Evolutionary conservation across 495 filamentous ascomycete species (phyloP).

Genomic region (Haplographium delicatum): DNA sequence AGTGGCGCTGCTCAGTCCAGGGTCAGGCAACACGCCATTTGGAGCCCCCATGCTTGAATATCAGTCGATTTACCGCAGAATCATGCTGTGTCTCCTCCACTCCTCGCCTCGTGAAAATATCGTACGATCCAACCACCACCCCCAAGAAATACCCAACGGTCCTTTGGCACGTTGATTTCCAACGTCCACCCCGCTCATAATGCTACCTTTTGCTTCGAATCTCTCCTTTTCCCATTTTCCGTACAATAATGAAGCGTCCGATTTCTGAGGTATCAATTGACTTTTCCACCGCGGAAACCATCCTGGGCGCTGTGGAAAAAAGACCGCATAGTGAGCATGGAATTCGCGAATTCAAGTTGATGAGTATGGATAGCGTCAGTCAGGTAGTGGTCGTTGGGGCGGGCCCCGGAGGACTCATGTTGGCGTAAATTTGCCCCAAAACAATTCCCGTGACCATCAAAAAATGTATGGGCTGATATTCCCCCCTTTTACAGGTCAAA

Average conservation of each 20-base stretch:
- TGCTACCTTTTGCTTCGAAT: too few species aligned
- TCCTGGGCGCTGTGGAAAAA: neutral
- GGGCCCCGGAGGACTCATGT: conserved; percentile 65
- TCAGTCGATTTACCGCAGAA: neutral
- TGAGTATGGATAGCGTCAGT: neutral
- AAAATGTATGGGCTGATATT: too few species aligned
- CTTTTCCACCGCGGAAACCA: neutral
- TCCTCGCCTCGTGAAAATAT: conserved; percentile 1
- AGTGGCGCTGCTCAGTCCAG: too few species aligned
- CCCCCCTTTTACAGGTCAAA: too few species aligned
- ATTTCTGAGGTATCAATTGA: neutral
- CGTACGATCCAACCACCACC: neutral
- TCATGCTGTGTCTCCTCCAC: conserved; percentile 1
- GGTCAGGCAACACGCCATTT: conserved; percentile 5
- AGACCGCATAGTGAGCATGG: neutral
- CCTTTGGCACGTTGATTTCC: neutral
- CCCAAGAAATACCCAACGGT: too few species aligned
- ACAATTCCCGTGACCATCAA: too few species aligned
- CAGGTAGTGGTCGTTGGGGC: conserved; percentile 63
- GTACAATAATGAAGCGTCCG: conserved; percentile 4
- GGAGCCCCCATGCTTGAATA: neutral
- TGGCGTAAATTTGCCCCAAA: too few species aligned
- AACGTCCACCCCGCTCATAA: too few species aligned
- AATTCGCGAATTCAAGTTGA: neutral
- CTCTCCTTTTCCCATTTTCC: too few species aligned